Base-by-base conservation (phyloP, 2,329 filamentous ascomycete species). In the Alternaria solani region DNA sequence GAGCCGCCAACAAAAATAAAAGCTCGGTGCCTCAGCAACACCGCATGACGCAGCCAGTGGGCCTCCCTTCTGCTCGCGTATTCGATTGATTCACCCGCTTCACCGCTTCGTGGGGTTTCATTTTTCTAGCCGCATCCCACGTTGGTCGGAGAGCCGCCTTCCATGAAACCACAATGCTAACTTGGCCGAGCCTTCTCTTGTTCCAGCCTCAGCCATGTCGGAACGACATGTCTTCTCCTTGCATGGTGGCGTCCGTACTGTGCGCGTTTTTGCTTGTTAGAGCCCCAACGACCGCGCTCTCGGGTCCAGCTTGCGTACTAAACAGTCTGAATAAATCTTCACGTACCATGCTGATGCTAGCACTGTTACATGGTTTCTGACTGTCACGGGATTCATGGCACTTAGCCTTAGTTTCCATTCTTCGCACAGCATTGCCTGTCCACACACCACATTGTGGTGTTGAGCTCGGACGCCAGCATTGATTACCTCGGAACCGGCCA, bases 21-120 rank as follows among this genome's bases (percentile, higher is more conserved):
- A 59, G 57, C 63, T 66, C 66, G 59, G 62, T 58, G 63, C 66
- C 57, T 63, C 41, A 60, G 49, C 28, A 59, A 36, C 32, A 56
- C 54, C 46, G 61, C 62, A 72, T 71, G 69, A 74, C 67, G 71
- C 67, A 69, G 55, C 46, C 43, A 52, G 65, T 71, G 66, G 66
- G 57, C 23, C 54, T n/a, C 20, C 25, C 51, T 47, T 25, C 32
- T 46, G 25, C 55, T 42, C 28, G 44, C 59, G 61, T 55, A 57
- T 59, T 39, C 47, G 42, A 55, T 59, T 56, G 55, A 66, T 69
- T 69, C 64, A 67, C 61, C 68, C 51, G 55, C 58, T 59, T 75
- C 72, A 75, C 74, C 72, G 74, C 73, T 69, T 69, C 63, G 66
- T 74, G 67, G 67, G 63, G 61, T 67, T 55, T 62, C 57, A 36